Conservation (phyloP, 257 asterid genomes). For the Henckelia pumila region DNA sequence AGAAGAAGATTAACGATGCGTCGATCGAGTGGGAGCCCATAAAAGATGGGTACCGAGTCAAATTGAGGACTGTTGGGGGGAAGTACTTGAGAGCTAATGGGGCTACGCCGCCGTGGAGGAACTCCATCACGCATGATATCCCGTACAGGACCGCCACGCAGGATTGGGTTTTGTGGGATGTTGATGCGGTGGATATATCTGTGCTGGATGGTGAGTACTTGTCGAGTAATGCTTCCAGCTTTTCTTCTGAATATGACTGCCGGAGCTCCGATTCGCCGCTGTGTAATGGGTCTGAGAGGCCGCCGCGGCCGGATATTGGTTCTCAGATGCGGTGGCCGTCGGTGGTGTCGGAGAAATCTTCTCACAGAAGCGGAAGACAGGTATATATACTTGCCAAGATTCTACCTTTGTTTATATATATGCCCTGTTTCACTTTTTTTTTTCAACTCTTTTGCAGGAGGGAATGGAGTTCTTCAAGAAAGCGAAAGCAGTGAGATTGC, state of each 20-base stretch:
- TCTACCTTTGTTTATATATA: too few relatives aligned
- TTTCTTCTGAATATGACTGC: constrained; percentile 25
- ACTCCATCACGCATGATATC: constrained; percentile 60
- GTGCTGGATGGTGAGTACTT: constrained; percentile 32
- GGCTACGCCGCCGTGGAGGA: constrained; percentile 65
- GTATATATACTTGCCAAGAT: constrained; percentile 8
- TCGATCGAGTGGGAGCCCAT: constrained; percentile 66
- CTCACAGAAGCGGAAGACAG: constrained; percentile 27
- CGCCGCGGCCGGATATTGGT: constrained; percentile 14
- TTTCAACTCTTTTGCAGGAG: constrained; percentile 11
- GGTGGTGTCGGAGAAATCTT: constrained; percentile 25
- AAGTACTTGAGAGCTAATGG: constrained; percentile 61
- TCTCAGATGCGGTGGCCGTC: constrained; percentile 34
- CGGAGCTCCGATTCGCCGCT: constrained; percentile 26
- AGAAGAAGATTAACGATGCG: constrained; percentile 18
- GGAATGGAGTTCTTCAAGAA: constrained; percentile 60
- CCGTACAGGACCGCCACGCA: constrained; percentile 60
- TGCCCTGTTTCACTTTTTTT: background rate
- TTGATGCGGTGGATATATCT: constrained; percentile 44
- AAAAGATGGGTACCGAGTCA: constrained; percentile 47
- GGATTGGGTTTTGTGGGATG: constrained; percentile 72
- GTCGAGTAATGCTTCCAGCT: constrained; percentile 37
- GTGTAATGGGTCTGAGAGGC: background rate
- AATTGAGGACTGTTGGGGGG: constrained; percentile 46
- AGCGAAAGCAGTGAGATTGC: constrained; percentile 57